phyloP scores from a whole-genome alignment of 2,329 filamentous ascomycete genomes.

The Fusarium solani-melongenae region DNA sequence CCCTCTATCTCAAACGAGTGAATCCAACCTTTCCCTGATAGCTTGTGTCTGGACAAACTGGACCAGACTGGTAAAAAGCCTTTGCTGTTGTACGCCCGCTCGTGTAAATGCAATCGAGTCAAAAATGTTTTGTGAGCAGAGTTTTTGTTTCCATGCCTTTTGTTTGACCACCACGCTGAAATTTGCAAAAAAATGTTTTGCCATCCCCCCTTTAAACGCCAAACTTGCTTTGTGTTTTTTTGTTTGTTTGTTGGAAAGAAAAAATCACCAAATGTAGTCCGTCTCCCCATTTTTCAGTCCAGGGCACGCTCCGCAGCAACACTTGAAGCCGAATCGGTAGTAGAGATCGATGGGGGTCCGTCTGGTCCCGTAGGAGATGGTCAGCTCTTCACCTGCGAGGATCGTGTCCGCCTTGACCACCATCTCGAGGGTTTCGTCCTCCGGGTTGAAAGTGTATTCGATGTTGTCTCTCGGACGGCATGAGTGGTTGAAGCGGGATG shows the following conservation, averaged over 20 bases:
- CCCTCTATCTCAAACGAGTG: neutral
- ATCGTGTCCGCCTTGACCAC: constrained; percentile 50
- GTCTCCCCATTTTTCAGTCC: constrained; percentile 34
- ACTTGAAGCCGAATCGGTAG: constrained; percentile 63
- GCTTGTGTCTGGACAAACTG: neutral
- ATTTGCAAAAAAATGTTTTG: neutral
- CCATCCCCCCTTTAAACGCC: neutral
- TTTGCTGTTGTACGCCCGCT: neutral
- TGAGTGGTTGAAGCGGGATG: constrained; percentile 69
- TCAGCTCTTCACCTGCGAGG: constrained; percentile 59
- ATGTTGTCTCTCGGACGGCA: constrained; percentile 58
- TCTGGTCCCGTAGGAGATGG: constrained; percentile 59
- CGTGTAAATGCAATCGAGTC: neutral
- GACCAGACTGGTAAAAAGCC: neutral
- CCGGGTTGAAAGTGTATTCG: constrained; percentile 54
- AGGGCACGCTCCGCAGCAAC: constrained; percentile 60
- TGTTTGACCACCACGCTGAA: neutral
- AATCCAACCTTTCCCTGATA: neutral
- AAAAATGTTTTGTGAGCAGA: neutral
- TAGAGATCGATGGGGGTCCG: constrained; percentile 52
- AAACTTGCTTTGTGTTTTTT: neutral
- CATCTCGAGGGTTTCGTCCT: constrained; percentile 53
- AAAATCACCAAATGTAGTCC: constrained; percentile 23
- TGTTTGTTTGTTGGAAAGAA: neutral
- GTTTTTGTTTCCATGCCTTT: neutral